These are phyloP conservation scores for Cornus controversa DNA, from an alignment of 148 eudicot genomes.

Conservation along the genomic window DNA sequence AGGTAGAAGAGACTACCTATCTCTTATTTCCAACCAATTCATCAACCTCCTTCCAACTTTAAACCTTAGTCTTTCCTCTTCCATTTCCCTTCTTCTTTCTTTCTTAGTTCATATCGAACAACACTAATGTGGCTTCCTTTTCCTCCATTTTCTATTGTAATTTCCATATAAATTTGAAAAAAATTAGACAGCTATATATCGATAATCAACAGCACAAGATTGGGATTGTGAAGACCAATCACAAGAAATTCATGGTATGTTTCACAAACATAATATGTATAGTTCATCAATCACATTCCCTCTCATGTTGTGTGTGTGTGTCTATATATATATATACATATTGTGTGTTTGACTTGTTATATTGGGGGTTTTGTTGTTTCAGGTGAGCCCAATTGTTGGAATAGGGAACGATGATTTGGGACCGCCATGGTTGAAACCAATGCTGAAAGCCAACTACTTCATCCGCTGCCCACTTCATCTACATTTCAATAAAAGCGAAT, in stretches of 20 bases:
- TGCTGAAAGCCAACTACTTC: constrained; percentile 39
- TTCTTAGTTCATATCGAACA: neutral
- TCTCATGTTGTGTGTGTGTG: no score
- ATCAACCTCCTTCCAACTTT: no score
- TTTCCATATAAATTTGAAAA: no score
- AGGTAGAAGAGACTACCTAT: neutral
- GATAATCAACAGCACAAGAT: neutral
- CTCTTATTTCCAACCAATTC: neutral
- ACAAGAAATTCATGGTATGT: constrained; percentile 6
- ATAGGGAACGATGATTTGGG: constrained; percentile 24
- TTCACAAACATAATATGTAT: neutral
- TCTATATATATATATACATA: no score
- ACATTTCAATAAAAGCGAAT: constrained; percentile 38
- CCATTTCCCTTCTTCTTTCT: neutral
- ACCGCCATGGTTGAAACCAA: constrained; percentile 47
- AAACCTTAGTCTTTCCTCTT: neutral
- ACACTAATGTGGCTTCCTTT: neutral
- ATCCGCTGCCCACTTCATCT: constrained; percentile 37
- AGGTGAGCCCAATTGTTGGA: constrained; percentile 33
- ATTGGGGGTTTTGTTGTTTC: neutral
- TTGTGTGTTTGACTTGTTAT: no score
- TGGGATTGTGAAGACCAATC: no score
- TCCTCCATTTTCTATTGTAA: neutral
- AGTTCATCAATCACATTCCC: no score
- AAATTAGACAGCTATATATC: neutral